Conservation (phyloP, 202 grass and related monocot species). For the Eragrostis tef region DNA sequence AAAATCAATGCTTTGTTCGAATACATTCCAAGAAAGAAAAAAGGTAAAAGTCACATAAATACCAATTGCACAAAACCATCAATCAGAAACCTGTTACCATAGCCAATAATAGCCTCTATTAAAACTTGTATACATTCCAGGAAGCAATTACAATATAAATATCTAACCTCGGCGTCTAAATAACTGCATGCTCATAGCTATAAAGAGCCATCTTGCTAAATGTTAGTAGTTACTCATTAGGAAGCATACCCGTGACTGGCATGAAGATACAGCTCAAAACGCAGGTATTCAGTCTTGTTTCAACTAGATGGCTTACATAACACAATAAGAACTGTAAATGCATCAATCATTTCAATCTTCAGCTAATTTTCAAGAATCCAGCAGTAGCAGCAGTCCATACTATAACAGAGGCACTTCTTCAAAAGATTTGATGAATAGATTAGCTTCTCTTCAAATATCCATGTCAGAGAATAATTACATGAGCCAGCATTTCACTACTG, state of each 20-base stretch:
- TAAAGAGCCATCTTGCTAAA: conserved; percentile 30
- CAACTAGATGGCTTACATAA: conserved; percentile 26
- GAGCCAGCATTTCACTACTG: conserved; percentile 35
- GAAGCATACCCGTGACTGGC: conserved; percentile 35
- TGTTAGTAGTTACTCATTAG: conserved; percentile 28
- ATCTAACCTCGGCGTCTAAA: conserved; percentile 34
- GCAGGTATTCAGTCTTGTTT: conserved; percentile 42
- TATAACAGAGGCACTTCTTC: conserved; percentile 31
- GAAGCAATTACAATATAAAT: conserved; percentile 22
- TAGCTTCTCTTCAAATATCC: conserved; percentile 39
- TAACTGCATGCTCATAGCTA: conserved; percentile 40
- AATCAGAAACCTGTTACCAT: conserved; percentile 4
- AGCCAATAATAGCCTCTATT: background rate
- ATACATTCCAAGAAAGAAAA: background rate
- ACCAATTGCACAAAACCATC: conserved; percentile 25
- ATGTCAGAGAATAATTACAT: background rate
- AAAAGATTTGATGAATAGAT: conserved; percentile 13
- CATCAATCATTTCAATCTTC: conserved; percentile 16
- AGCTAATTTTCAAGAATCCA: conserved; percentile 36
- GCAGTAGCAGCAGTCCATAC: conserved; percentile 27
- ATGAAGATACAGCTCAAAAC: conserved; percentile 29
- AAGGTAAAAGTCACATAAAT: conserved; percentile 1
- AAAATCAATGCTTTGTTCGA: conserved; percentile 17
- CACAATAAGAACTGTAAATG: conserved; percentile 34
- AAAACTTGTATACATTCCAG: conserved; percentile 38